Conservation (phyloP, 768 basidiomycete genomes). For the Psilocybe subaeruginosa region DNA sequence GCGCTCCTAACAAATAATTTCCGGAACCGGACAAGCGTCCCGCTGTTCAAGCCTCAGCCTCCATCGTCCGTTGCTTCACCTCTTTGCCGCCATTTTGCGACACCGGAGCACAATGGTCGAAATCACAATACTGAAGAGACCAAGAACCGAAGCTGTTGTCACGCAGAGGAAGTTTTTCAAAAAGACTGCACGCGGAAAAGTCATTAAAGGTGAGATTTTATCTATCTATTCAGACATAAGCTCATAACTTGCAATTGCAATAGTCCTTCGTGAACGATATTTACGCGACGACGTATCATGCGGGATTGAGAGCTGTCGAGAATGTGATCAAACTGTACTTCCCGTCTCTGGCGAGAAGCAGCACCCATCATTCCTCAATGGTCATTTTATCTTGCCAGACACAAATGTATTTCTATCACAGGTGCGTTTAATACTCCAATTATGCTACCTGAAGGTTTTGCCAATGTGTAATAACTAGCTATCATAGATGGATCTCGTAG, state of each 20-base stretch:
- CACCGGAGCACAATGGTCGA: conserved; percentile 40
- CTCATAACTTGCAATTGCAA: neutral
- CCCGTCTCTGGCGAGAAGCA: conserved; percentile 59
- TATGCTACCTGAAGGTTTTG: neutral
- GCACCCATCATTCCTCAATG: conserved; percentile 61
- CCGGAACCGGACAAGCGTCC: neutral
- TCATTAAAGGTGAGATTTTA: conserved; percentile 77
- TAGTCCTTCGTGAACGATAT: conserved; percentile 93
- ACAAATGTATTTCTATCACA: conserved; percentile 95
- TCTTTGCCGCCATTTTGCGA: neutral
- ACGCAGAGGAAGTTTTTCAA: conserved; percentile 95
- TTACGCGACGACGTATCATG: conserved; percentile 91
- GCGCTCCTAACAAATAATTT: neutral
- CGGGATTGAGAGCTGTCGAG: conserved; percentile 71
- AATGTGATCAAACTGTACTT: conserved; percentile 57
- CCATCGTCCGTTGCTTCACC: neutral
- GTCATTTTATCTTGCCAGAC: conserved; percentile 88
- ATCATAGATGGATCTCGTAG: conserved; percentile 89
- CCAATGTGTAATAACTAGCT: conserved; percentile 17
- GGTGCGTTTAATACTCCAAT: conserved; percentile 40
- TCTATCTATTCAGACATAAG: neutral
- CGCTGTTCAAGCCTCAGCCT: neutral
- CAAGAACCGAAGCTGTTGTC: conserved; percentile 68
- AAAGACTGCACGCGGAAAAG: conserved; percentile 92
- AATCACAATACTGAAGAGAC: conserved; percentile 76